Evolutionary conservation across 1,284 basidiomycete species (phyloP).

Genomic region (Clitocybe nebularis): DNA sequence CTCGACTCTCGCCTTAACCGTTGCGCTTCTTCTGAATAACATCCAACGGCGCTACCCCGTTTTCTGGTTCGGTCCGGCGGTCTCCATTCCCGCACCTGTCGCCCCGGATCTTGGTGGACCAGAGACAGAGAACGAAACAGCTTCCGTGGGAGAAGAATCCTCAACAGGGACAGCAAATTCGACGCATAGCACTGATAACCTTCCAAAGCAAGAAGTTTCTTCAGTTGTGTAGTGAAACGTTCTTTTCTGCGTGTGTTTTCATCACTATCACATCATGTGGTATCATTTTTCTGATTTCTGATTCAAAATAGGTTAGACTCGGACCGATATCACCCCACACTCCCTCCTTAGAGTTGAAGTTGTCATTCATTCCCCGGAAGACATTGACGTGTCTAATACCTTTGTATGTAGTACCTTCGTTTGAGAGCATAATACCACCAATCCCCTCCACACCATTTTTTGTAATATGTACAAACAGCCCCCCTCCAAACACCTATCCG

Average conservation of each 20-base stretch:
- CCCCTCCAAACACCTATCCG: no score
- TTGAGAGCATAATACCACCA: background rate
- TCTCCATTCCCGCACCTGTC: slow-evolving; percentile 15
- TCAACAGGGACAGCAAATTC: slow-evolving; percentile 1
- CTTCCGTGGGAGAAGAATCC: slow-evolving; percentile 1
- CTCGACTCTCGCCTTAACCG: slow-evolving; percentile 44
- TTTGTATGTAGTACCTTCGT: slow-evolving; percentile 1
- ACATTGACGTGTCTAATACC: background rate
- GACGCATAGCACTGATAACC: slow-evolving; percentile 4
- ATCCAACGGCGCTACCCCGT: slow-evolving; percentile 54
- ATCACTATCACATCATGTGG: background rate
- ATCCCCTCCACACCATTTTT: background rate
- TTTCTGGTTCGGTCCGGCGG: slow-evolving; percentile 43
- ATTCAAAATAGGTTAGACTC: background rate
- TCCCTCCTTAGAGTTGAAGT: background rate
- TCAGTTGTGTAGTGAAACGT: background rate
- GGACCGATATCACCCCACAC: background rate
- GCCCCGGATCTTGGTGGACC: slow-evolving; percentile 17
- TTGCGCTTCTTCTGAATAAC: slow-evolving; percentile 55
- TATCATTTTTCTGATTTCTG: background rate
- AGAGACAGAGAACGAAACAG: slow-evolving; percentile 7
- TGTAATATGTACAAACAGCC: no score
- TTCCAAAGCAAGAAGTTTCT: slow-evolving; percentile 4
- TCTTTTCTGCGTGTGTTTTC: background rate
- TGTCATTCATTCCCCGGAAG: background rate